Evolutionary conservation across 176 grass and related monocot species (phyloP).

Genomic region (Oryza glaberrima): DNA sequence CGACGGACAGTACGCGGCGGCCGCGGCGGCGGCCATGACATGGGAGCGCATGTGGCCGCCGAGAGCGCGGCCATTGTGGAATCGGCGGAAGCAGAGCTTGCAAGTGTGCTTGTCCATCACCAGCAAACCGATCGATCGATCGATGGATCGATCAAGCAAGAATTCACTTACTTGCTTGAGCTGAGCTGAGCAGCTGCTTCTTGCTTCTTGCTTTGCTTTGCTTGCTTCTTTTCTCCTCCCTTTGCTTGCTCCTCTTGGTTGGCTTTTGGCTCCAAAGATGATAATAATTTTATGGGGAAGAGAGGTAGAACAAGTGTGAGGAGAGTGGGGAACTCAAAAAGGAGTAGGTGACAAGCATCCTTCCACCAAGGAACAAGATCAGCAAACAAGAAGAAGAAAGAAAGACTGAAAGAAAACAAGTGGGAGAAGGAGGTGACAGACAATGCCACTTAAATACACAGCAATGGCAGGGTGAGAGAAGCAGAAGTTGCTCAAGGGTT

Average conservation of each 20-base stretch:
- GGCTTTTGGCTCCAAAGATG: slow-evolving; percentile 31
- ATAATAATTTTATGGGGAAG: slow-evolving; percentile 31
- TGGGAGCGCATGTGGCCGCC: slow-evolving; percentile 99
- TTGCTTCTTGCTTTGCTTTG: slow-evolving; percentile 31
- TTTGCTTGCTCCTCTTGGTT: slow-evolving; percentile 44
- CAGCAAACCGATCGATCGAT: background rate
- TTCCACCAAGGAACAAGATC: slow-evolving; percentile 43
- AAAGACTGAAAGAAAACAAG: slow-evolving; percentile 12
- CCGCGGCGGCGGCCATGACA: slow-evolving; percentile 48
- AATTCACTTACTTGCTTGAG: background rate
- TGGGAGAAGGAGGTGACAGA: background rate
- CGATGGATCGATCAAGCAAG: slow-evolving; percentile 12
- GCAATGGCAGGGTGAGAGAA: background rate
- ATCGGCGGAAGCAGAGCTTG: slow-evolving; percentile 88
- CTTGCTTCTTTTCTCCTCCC: slow-evolving; percentile 27
- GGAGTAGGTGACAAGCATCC: slow-evolving; percentile 91
- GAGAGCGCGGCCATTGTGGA: slow-evolving; percentile 83
- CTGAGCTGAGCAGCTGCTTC: slow-evolving; percentile 20
- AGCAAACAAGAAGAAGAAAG: background rate
- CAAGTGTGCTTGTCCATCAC: slow-evolving; percentile 84
- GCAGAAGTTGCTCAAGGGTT: slow-evolving; percentile 18
- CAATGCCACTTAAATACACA: slow-evolving; percentile 44
- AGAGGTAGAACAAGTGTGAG: slow-evolving; percentile 36
- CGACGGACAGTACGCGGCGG: background rate
- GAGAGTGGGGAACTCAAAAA: slow-evolving; percentile 53